These are phyloP conservation scores for Cucumis cinereus DNA, from an alignment of 306 rosid species.

Conservation along the genomic window DNA sequence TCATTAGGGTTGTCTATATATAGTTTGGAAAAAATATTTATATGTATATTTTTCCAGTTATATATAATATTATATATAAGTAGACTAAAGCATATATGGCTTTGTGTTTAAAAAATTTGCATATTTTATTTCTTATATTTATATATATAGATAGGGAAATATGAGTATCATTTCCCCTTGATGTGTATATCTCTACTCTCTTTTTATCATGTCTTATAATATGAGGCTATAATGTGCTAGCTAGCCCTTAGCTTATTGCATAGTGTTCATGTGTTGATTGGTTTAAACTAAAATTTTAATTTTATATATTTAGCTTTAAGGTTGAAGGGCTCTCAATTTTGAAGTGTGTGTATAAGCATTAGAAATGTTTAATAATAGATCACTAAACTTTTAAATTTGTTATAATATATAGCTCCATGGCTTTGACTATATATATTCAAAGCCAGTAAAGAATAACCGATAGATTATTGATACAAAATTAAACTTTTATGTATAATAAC, in stretches of 20 bases:
- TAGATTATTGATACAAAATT: too few relatives aligned
- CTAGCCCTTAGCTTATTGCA: not conserved
- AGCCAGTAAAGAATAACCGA: too few relatives aligned
- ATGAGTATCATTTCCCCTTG: not conserved
- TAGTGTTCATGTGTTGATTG: too few relatives aligned
- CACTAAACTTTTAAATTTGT: too few relatives aligned
- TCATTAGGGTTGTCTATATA: not conserved
- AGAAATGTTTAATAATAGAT: too few relatives aligned
- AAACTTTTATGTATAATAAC: too few relatives aligned
- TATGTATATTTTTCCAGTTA: not conserved
- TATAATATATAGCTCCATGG: too few relatives aligned
- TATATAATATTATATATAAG: not conserved
- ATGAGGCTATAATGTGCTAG: not conserved
- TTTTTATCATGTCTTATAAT: not conserved
- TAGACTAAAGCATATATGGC: not conserved
- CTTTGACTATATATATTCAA: not conserved
- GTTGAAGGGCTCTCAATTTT: too few relatives aligned
- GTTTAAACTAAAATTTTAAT: not conserved
- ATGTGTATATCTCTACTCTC: not conserved
- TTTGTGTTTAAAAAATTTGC: not conserved
- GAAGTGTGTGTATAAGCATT: not conserved
- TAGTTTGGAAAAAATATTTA: not conserved
- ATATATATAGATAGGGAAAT: not conserved
- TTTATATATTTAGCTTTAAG: not conserved
- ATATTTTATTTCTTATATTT: not conserved